Base-by-base conservation (phyloP, 495 filamentous ascomycete species). In the Talaromyces thailandensis region DNA sequence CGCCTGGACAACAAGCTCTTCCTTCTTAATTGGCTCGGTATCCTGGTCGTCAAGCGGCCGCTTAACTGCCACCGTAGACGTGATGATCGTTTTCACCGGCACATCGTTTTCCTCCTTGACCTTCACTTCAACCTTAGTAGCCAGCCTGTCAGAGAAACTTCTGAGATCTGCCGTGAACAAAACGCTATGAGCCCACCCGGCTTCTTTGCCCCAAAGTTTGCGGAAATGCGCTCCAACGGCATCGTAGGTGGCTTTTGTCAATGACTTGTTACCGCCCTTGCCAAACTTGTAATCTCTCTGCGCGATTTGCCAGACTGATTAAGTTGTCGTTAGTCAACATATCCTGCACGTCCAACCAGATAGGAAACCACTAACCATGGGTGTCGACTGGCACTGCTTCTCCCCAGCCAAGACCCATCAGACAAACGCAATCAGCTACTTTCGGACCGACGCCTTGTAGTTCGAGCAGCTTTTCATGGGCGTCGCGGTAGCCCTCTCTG, bases 331-430 rank as follows among this genome's bases (percentile, higher is more conserved):
- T 35, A 32, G 31, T 60, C 48, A 56, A 29, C 61, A 50, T 9
- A 56, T 8, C 45, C 18, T 28, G 60, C 18, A 43, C 31, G 29
- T 56, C 52, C 7, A 6, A 16, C 56, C 56, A 60, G 55, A 31
- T 51, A 14, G 9, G 21, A 43, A 8, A 60, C 35, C 43, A 67
- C 81, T 74, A 66, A 86, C 84, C 86, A 80, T 99, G 94, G 3
- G 94, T 99, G 74, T 99, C 94, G 29, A 99, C 88, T 1, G 94
- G 94, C 2, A 99, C 92, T 5, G 92, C 84, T 71, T 97, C 94
- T 6, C 88, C 86, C 92, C 95, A 98, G n/a, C 93, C 93, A 5
- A 99, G 76, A 12, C 94, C 96, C 91, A 99, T 96, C 40, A 99
- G 74, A 71, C 89, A 96, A 6, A 98, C 92, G 70, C 94, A 99